Evolutionary conservation across 148 eudicot genomes (phyloP), one percentile per base, ranked within the genome.

Genomic region (Vaccinium myrtillus): DNA sequence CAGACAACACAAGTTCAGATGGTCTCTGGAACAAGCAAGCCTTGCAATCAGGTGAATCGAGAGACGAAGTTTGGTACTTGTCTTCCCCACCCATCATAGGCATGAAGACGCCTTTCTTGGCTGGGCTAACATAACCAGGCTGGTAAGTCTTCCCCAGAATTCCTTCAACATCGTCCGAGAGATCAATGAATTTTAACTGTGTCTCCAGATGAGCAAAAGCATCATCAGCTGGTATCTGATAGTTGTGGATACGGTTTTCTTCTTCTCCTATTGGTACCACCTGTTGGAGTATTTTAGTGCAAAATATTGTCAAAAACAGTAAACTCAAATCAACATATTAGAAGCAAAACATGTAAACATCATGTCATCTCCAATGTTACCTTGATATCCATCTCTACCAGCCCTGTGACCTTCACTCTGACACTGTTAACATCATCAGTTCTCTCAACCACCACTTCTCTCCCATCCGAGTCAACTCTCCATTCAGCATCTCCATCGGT

Each of bases 71-170:
- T 78, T 83, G 77, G 79, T 91, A 89, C 87, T 86, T 86, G 86
- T 91, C 91, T 81, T 91, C 91, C 19, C 91, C 93, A n/a, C 93
- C 91, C 90, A 91, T 85, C 84, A 89, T 65, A 2, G 93, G 93
- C 93, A 89, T 89, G 25, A 88, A 85, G 65, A 89, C 89, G 18
- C 91, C 93, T 79, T 56, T 83, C 87, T 89, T 91, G 10, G 86
- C 93, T 1, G 90, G 93, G 73, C 89, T 89, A n/a, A 86, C 87
- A 71, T 88, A 91, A 0, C 88, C 89, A 0, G 93, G 93, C 90
- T 86, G 82, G 51, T 88, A 89, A 53, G 91, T 91, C 81, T 88
- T 91, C 43, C 93, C 90, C n/a, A 91, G 70, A 77, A 91, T 75
- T 4, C 91, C 93, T 74, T 91, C 91, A 2, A 91, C 93, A 18